Base-by-base conservation (phyloP, 2,329 filamentous ascomycete species). In the Beauveria pseudobassiana region DNA sequence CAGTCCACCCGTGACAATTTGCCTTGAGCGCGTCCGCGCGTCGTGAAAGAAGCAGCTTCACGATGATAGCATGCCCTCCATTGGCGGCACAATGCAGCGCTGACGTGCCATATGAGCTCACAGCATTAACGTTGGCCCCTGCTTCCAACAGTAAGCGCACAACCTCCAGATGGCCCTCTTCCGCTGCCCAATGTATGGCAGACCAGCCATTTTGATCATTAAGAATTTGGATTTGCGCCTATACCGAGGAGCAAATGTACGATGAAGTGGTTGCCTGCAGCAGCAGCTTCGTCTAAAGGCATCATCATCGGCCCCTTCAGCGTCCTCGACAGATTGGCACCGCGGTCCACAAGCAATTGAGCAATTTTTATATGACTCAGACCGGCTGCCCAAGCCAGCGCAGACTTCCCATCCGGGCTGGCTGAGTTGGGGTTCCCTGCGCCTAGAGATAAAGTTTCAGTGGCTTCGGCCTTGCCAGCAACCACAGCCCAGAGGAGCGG, bases 201-300 rank as follows among this genome's bases (percentile, higher is more conserved):
- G 59, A 62, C 66, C 66, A 68, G 54, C 67, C 65, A 63, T 66
- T 63, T 14, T 62, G 64, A 64, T 68, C 64, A 59, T 60, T 60
- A 62, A 63, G 59, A 30, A 62, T 67, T 67, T 24, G 63, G 5
- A 46, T 46, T 12, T 12, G 43, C 43, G n/a, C 43, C 43, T 3
- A 3, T 3, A 12, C 5, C 43, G 12, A 46, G 43, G 6, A 46
- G 43, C n/a, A 24, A 12, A 9, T 12, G 43, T 10, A 22, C 43
- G 3, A 52, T 52, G 28, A 26, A 40, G 7, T 30, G 10, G 24
- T 34, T 14, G 16, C 16, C 30, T 20, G 22, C 20, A 16, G 48
- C 48, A 26, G 48, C 20, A 16, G 48, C 48, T 28, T 50, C 48
- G 24, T 50, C 48, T 50, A 50, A 50, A 28, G 48, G 48, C 48